A percentile compares a stretch with the other conserved stretches of the same genome.
phyloP scores from a whole-genome alignment of 345 rosid genomes.

The Cochlearia excelsa region DNA sequence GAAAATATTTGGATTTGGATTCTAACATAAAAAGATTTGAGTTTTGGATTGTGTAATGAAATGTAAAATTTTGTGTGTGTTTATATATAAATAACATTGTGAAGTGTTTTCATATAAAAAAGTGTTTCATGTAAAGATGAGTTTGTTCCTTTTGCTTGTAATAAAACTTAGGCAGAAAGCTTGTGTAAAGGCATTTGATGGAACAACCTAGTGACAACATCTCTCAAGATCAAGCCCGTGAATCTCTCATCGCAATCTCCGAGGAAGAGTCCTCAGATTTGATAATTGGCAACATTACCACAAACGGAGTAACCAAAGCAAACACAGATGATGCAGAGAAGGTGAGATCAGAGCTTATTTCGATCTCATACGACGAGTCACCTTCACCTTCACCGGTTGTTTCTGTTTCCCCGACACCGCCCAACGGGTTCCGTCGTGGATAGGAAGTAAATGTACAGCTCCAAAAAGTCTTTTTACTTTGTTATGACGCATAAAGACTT shows the following conservation, averaged over 20 bases:
- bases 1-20: no score
- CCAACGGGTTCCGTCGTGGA: conserved; percentile 26
- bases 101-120: conserved; percentile 13
- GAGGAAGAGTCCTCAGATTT: conserved; percentile 29
- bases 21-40: not conserved
- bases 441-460: conserved; percentile 29
- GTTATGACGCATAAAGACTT: conserved; percentile 16
- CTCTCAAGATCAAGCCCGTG: conserved; percentile 35
- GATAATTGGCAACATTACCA: not conserved
- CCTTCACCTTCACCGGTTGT: conserved; percentile 27
- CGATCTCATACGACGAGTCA: conserved; percentile 33
- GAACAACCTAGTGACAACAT: conserved; percentile 34
- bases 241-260: conserved; percentile 35
- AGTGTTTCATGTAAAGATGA: conserved; percentile 5
- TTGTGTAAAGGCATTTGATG: conserved; percentile 28
- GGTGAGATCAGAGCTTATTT: conserved; percentile 30
- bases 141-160: conserved; percentile 8
- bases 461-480: conserved; percentile 14
- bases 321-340: conserved; percentile 22
- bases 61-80: not conserved
- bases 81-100: not conserved
- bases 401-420: conserved; percentile 22
- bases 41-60: no score
- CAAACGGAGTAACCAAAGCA: conserved; percentile 21
- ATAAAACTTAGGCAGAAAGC: conserved; percentile 26